phyloP scores from a whole-genome alignment of 495 filamentous ascomycete species.

The Neurospora discreta region DNA sequence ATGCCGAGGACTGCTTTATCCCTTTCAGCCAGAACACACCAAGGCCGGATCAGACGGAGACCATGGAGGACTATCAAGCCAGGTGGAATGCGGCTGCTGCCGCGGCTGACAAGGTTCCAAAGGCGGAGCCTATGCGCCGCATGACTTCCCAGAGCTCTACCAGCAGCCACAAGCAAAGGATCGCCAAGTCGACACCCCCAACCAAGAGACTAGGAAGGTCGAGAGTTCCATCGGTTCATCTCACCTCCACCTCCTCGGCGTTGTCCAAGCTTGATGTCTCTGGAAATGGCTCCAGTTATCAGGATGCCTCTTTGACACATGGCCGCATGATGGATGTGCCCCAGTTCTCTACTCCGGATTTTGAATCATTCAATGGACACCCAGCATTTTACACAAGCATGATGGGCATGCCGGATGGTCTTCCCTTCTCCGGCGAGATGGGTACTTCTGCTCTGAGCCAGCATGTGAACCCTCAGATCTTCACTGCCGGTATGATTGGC shows the following conservation, averaged over 20 bases:
- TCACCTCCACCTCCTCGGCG: constrained; percentile 31
- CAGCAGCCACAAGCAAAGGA: constrained; percentile 37
- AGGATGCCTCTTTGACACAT: constrained; percentile 17
- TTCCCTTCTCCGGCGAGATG: constrained; percentile 28
- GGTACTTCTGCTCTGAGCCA: constrained; percentile 25
- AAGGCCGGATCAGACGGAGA: constrained; percentile 35
- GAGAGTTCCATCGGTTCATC: constrained; percentile 29
- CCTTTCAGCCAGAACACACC: constrained; percentile 39
- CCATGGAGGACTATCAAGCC: constrained; percentile 34
- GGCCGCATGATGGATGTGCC: constrained; percentile 34
- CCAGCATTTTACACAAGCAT: constrained; percentile 28
- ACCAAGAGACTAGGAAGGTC: constrained; percentile 30
- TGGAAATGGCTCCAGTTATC: constrained; percentile 31
- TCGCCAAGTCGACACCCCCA: constrained; percentile 26
- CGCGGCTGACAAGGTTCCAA: constrained; percentile 23
- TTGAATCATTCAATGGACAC: constrained; percentile 29
- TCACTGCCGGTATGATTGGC: constrained; percentile 29
- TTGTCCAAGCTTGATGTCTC: constrained; percentile 39
- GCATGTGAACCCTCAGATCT: constrained; percentile 37
- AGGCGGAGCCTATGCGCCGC: constrained; percentile 38
- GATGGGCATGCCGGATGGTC: constrained; percentile 31
- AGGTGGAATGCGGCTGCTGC: constrained; percentile 29
- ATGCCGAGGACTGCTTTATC: constrained; percentile 37
- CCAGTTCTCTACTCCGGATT: constrained; percentile 35
- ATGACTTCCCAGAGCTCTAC: constrained; percentile 36